Conservation (phyloP, 2,329 filamentous ascomycete species). For the Periglandula ipomoeae region DNA sequence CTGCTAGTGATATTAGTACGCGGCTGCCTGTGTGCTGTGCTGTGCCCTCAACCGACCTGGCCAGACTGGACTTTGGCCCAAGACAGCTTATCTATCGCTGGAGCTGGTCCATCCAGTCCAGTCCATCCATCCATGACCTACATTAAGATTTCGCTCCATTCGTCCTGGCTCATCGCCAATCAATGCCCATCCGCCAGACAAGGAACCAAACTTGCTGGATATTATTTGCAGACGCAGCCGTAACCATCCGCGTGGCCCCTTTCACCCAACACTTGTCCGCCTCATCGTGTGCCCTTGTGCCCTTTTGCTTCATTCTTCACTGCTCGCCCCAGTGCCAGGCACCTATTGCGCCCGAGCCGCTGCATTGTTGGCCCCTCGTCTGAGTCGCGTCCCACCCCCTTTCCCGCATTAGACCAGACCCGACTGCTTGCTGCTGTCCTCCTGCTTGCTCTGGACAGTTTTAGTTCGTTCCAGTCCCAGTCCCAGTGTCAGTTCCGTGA, state of each 20-base stretch:
- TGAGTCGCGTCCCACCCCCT: slow-evolving; percentile 5
- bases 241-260: neutral
- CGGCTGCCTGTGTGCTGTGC: neutral
- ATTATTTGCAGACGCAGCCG: neutral
- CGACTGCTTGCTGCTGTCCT: too few species aligned
- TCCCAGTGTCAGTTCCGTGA: too few species aligned
- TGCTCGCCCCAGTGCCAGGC: neutral
- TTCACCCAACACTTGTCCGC: neutral
- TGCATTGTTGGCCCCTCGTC: neutral
- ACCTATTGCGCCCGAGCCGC: neutral
- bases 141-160: neutral
- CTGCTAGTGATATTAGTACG: too few species aligned
- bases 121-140: neutral
- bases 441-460: neutral
- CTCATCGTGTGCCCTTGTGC: neutral
- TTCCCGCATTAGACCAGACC: neutral
- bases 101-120: neutral
- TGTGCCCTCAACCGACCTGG: too few species aligned
- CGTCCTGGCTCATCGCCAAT: neutral
- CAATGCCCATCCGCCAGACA: neutral
- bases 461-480: neutral
- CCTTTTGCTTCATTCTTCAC: neutral
- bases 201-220: neutral
- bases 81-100: neutral
- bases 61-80: neutral